These are phyloP conservation scores for Mentha longifolia DNA, from an alignment of 257 asterid species.

Conservation along the genomic window DNA sequence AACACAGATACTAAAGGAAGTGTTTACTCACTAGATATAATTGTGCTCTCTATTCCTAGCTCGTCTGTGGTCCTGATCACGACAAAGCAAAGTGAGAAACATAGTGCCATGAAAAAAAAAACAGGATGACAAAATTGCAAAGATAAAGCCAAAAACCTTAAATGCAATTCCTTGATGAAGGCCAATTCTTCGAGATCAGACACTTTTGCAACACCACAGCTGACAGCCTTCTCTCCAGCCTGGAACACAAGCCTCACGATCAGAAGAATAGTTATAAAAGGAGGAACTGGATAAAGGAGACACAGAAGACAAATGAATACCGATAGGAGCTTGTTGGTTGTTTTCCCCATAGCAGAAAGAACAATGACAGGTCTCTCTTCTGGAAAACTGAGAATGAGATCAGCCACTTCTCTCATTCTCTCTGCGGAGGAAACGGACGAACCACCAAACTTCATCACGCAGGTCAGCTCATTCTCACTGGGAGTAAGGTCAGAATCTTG, in stretches of 20 bases:
- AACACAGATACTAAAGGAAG: conserved; percentile 4
- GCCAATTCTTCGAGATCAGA: conserved; percentile 67
- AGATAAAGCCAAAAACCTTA: conserved; percentile 46
- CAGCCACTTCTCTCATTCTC: conserved; percentile 78
- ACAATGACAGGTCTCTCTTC: conserved; percentile 86
- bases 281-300: conserved; percentile 1
- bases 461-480: conserved; percentile 37
- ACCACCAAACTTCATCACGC: conserved; percentile 89
- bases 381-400: conserved; percentile 74
- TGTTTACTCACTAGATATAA: conserved; percentile 63
- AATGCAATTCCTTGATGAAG: conserved; percentile 69
- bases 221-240: conserved; percentile 93
- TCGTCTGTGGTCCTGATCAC: conserved; percentile 67
- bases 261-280: neutral
- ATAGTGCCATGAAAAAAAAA: conserved; percentile 5
- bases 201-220: conserved; percentile 77
- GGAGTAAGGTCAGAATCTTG: conserved; percentile 39
- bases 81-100: conserved; percentile 24
- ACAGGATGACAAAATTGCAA: neutral
- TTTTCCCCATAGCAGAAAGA: conserved; percentile 95
- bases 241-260: conserved; percentile 35
- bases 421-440: conserved; percentile 80
- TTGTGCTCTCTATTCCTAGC: conserved; percentile 69
- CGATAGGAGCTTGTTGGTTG: conserved; percentile 73
- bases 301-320: conserved; percentile 38